Conservation (phyloP, 306 rosid species). For the Sicyos baderoa region DNA sequence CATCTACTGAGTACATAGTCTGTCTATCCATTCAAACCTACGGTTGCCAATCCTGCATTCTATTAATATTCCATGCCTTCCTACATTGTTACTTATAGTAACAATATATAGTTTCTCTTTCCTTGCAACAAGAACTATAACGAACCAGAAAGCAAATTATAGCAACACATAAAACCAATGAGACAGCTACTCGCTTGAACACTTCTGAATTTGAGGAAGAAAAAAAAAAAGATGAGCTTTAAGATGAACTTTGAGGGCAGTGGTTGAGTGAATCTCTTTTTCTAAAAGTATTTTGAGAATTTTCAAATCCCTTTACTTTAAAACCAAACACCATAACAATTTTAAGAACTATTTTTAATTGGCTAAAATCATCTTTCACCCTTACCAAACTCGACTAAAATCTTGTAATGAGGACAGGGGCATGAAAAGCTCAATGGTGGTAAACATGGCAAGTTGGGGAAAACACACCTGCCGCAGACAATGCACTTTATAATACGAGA, state of each 20-base stretch:
- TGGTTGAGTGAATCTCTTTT: background rate
- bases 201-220: background rate
- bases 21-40: background rate
- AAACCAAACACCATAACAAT: background rate
- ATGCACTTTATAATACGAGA: slow-evolving; percentile 26
- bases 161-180: background rate
- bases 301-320: background rate
- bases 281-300: background rate
- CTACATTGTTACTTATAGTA: background rate
- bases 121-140: background rate
- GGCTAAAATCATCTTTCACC: background rate
- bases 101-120: background rate
- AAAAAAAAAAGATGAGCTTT: background rate
- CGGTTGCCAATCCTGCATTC: background rate
- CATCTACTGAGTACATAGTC: background rate
- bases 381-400: background rate
- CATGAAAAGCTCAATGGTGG: background rate
- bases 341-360: background rate
- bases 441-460: slow-evolving; percentile 7
- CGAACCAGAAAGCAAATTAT: background rate
- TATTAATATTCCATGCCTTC: background rate
- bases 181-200: background rate
- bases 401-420: background rate
- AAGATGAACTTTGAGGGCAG: background rate
- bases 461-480: slow-evolving; percentile 40